Evolutionary conservation across 2,329 filamentous ascomycete genomes (phyloP), one percentile per base, ranked within the genome.

Genomic region (Aspergillaceae sp.): DNA sequence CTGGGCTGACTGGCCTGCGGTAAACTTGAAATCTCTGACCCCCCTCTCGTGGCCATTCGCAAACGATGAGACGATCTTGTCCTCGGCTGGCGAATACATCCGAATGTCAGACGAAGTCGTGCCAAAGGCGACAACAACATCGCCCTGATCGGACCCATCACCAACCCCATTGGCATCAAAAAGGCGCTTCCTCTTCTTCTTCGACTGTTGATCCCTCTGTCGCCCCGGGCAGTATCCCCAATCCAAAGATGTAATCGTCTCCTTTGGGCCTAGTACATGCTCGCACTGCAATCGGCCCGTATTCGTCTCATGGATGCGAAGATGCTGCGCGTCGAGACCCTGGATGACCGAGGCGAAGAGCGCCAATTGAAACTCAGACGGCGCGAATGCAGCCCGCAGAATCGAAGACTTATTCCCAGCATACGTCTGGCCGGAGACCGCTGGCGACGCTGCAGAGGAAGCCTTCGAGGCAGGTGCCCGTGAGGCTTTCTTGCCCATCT

Each of bases 261-360:
- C 67, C 51, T 70, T 73, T 29, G 73, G 66, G 42, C 64, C 67
- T 47, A 74, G 59, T 5, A 68, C 65, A 64, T 76, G 67, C 55
- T 76, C 74, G 56, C 73, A 75, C 48, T 71, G 71, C 52, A 76
- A 63, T 34, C 70, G 68, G 41, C 71, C 72, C 35, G 72, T 74
- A 47, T 61, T 66, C 37, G 71, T 73, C 52, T 76, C 73, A 58
- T 77, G 74, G 44, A 76, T 72, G 48, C 74, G 71, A 44, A 77
- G 61, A 51, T 75, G 72, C 51, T 76, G 73, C 41, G 68, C 69
- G 59, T 74, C 74, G 32, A 76, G 68, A 26, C 73, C 73, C 54
- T 75, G 74, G 43, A 76, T 74, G 46, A 75, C 71, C 10, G 74
- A 77, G 19, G 74, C 74, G 59, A 76, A 77, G 34, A 76, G 65